A percentile compares a stretch with the other conserved stretches of the same genome.
Conservation (phyloP, 129 eudicot genomes). For the Chrysanthemum makinoi region DNA sequence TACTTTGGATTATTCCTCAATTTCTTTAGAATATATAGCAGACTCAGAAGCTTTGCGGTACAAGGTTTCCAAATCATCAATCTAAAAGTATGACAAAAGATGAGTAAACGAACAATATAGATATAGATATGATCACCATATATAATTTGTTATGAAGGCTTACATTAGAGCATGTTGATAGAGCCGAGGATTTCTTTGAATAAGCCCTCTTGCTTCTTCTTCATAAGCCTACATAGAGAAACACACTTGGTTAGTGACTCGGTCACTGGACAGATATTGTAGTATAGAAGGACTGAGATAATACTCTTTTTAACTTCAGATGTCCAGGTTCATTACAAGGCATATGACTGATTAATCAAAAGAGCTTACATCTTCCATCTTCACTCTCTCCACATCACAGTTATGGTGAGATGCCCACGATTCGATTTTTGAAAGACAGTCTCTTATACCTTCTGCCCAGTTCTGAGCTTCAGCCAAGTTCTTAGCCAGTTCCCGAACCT, state of each 20-base stretch:
- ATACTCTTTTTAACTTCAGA: slow-evolving; percentile 59
- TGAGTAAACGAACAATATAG: slow-evolving; percentile 1
- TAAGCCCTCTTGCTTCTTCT: slow-evolving; percentile 64
- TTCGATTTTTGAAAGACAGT: slow-evolving; percentile 62
- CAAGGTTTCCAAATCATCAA: slow-evolving; percentile 72
- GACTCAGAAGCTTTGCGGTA: slow-evolving; percentile 42
- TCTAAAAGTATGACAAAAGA: slow-evolving; percentile 35
- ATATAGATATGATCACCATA: background rate
- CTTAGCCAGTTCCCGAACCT: slow-evolving; percentile 77
- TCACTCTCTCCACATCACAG: slow-evolving; percentile 52
- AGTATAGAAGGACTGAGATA: background rate
- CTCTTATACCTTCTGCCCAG: slow-evolving; percentile 79
- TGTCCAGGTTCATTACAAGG: slow-evolving; percentile 83
- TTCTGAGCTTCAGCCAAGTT: slow-evolving; percentile 70
- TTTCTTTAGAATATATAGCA: slow-evolving; percentile 65
- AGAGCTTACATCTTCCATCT: slow-evolving; percentile 49
- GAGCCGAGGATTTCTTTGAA: slow-evolving; percentile 62
- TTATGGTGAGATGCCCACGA: slow-evolving; percentile 39
- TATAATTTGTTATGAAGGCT: slow-evolving; percentile 1
- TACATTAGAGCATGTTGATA: slow-evolving; percentile 40
- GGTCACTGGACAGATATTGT: too few relatives aligned
- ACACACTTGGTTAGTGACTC: too few relatives aligned
- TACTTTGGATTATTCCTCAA: slow-evolving; percentile 59
- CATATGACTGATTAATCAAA: slow-evolving; percentile 48
- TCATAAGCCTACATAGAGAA: slow-evolving; percentile 46